Percentiles rank a stretch among this genome's conserved stretches.
Evolutionary conservation across 2,329 filamentous ascomycete genomes (phyloP).

Genomic region (Fusarium burgessii): DNA sequence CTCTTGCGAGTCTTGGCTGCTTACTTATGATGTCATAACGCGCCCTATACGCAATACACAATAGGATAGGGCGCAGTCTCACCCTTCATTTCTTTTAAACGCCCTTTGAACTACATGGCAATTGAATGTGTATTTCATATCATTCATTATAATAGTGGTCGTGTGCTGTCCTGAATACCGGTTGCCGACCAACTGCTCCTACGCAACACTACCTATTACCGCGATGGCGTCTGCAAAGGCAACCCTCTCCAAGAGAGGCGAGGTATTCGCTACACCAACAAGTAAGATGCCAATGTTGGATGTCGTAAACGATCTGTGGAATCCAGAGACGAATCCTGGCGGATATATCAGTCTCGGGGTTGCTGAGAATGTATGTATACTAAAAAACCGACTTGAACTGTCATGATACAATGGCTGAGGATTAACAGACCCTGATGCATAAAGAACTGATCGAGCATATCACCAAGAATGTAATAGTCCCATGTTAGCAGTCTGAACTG

Average conservation of each 20-base stretch:
- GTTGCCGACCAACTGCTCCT: too few relatives aligned
- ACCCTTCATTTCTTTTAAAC: rapidly evolving
- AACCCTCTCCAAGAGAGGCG: background rate
- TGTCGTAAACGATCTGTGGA: background rate
- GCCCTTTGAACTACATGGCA: background rate
- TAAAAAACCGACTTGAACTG: rapidly evolving
- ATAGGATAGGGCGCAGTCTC: background rate
- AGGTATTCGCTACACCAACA: background rate
- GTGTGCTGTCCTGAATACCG: too few relatives aligned
- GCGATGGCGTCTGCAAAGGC: rapidly evolving
- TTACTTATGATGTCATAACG: background rate
- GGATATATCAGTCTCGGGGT: background rate
- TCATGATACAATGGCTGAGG: rapidly evolving
- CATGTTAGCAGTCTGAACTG: rapidly evolving
- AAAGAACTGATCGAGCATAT: background rate
- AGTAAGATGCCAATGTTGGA: background rate
- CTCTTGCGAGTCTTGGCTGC: background rate
- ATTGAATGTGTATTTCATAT: too few relatives aligned
- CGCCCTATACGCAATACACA: background rate
- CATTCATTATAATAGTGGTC: too few relatives aligned
- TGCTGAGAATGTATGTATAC: background rate
- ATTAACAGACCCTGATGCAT: background rate
- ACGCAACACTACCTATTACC: too few relatives aligned
- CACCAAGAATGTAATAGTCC: rapidly evolving
- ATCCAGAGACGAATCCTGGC: background rate